These are phyloP conservation scores for Lentinus tigrinus DNA, from an alignment of 768 basidiomycete species.

Conservation along the genomic window DNA sequence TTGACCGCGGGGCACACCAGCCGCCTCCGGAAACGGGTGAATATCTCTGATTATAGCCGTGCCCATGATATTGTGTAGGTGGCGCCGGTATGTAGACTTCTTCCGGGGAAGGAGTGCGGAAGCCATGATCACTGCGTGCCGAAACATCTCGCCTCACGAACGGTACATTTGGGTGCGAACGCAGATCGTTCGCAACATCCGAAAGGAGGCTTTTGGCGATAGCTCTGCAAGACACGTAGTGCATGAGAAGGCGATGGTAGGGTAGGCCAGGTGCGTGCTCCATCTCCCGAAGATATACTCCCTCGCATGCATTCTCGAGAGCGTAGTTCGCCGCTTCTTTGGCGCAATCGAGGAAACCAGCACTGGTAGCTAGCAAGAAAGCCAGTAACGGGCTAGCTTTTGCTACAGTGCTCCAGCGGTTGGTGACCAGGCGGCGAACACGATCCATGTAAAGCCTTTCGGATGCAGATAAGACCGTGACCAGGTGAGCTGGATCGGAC, in stretches of 20 bases:
- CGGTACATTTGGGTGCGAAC: too few species aligned
- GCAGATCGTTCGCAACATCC: neutral
- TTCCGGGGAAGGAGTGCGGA: too few species aligned
- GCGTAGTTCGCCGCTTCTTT: neutral
- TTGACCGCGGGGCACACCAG: neutral
- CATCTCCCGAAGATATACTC: neutral
- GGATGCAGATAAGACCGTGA: neutral
- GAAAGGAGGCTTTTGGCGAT: neutral
- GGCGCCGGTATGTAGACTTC: too few species aligned
- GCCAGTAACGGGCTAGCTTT: neutral
- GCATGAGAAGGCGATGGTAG: neutral
- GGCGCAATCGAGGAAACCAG: neutral
- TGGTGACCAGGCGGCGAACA: neutral
- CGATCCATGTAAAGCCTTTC: neutral
- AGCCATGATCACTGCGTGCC: too few species aligned
- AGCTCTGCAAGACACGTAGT: neutral
- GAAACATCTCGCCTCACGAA: too few species aligned
- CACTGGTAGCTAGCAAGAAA: neutral
- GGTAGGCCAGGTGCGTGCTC: neutral
- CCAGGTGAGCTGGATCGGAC: neutral
- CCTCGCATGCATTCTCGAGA: neutral
- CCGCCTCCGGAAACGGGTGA: too few species aligned
- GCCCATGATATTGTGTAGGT: too few species aligned
- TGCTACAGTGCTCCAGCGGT: neutral
- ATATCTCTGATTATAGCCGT: too few species aligned